Base-by-base conservation (phyloP, 1,284 basidiomycete genomes). In the Porogramme epimiltina region DNA sequence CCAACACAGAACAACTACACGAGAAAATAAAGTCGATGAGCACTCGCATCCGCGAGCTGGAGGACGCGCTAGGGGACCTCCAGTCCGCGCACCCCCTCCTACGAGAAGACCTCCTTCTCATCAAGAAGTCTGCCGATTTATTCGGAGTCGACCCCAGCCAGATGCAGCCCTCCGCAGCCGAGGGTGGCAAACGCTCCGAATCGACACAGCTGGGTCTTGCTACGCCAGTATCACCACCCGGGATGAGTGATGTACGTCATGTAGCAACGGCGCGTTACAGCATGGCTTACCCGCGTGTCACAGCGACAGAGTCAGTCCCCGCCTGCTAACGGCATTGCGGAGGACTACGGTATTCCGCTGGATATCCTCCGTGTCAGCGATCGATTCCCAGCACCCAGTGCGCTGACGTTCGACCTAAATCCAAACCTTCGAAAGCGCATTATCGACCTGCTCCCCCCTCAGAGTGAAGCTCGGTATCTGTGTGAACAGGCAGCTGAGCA, bases 1-100 rank as follows among this genome's bases (percentile, higher is more conserved):
- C 86, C 3, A 86, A 84, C 33, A 89, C 87, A 8, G 86, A 87
- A 61, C 84, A 89, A 52, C 76, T 90, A 3, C 85, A 89, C 68
- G 76, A 76, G 33, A 80, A 81, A 50, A 85, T 88, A 54, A 68
- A 80, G 25, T 70, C 72, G 45, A 80, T 89, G 71, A 77, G 79
- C 59, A 73, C 78, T 10, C 79, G 87, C 13, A 83, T 89, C 51
- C 77, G 81, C 42, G 74, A 80, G 56, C 80, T 89, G 2, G 87
- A 89, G 67, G 84, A 85, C 43, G 87, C 85, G 0, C 73, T 89
- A 2, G 70, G 76, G 3, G 57, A 70, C 1, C 61, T 84, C 0
- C 82, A 87, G 36, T 68, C 75, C 4, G 68, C 75, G 50, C 87
- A 90, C 62, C 85, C 84, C 0, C 75, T 90, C 6, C 76, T 90